Base-by-base conservation (phyloP, 2,329 filamentous ascomycete species). In the Fusarium drepaniforme region DNA sequence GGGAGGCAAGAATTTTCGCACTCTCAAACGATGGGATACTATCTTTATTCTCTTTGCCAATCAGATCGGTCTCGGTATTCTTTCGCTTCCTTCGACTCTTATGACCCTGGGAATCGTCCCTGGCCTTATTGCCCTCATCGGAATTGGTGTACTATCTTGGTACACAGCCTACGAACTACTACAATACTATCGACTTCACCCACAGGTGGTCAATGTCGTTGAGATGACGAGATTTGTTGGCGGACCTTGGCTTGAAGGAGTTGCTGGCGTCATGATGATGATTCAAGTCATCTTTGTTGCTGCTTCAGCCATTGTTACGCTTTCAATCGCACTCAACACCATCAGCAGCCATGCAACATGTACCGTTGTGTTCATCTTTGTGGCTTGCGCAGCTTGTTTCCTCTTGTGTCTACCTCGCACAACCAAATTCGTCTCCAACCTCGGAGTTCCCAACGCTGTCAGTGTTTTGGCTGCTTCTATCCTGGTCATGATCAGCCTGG, bases 81-180 rank as follows among this genome's bases (percentile, higher is more conserved):
- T 93, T 88, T 92, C 90, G 1, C 93, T 93, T 73, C 92, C 92
- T 1, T 92, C 90, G 82, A 92, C 90, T 0, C 93, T 93, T 81
- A 90, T 91, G 6, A 83, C 91, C 15, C 86, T 93, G 13, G 91
- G 92, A 6, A 84, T 93, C 18, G 89, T 93, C 12, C 91, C 92
- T 0, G 92, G 92, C 25, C 80, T 93, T 61, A 92, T 93, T 67
- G 79, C 93, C 78, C 93, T 92, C n/a, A 86, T 93, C 66, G 91
- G 91, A 8, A 86, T 81, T 1, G 83, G 91, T 44, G 90, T 92
- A 8, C 83, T 93, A 1, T 93, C 93, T 78, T 93, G 92, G 6
- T 93, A 81, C 53, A 81, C 79, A 7, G 79, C 91, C 4, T 73
- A 81, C 2, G 73, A 74, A n/a, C 68, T 79, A 13, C 91, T 91